phyloP scores from a whole-genome alignment of 495 filamentous ascomycete genomes.

The Cercophora samala region DNA sequence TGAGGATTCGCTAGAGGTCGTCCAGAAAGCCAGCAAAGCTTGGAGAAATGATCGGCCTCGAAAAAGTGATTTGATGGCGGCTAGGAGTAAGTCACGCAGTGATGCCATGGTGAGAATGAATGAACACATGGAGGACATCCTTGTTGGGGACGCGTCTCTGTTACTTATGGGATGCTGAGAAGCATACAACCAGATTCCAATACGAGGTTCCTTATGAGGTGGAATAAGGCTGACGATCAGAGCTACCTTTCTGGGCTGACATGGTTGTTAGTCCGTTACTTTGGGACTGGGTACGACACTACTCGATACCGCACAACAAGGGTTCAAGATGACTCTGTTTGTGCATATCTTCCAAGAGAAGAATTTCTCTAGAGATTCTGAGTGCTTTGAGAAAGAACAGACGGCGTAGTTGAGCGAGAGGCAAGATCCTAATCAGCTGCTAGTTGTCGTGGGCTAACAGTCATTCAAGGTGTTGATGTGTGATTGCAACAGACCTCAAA shows the following conservation, averaged over 20 bases:
- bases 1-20: constrained; percentile 15
- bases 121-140: constrained; percentile 28
- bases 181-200: constrained; percentile 3
- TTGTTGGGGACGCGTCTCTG: background rate
- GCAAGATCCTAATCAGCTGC: background rate
- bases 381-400: background rate
- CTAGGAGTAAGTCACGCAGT: constrained; percentile 41
- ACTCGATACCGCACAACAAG: background rate
- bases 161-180: background rate
- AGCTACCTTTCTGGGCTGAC: background rate
- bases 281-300: background rate
- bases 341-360: no score
- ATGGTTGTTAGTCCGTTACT: background rate
- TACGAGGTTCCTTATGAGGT: background rate
- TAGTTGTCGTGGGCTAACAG: background rate
- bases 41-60: constrained; percentile 52
- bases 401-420: background rate
- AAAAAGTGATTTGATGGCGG: constrained; percentile 48
- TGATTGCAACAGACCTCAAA: background rate
- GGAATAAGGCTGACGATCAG: background rate
- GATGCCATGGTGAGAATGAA: constrained; percentile 47
- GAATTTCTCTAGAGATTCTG: no score
- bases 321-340: no score
- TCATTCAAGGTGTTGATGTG: background rate
- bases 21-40: constrained; percentile 50